A percentile compares a stretch with the other conserved stretches of the same genome.
Conservation (phyloP, 176 grass and related monocot species). For the Rhynchospora pubera region DNA sequence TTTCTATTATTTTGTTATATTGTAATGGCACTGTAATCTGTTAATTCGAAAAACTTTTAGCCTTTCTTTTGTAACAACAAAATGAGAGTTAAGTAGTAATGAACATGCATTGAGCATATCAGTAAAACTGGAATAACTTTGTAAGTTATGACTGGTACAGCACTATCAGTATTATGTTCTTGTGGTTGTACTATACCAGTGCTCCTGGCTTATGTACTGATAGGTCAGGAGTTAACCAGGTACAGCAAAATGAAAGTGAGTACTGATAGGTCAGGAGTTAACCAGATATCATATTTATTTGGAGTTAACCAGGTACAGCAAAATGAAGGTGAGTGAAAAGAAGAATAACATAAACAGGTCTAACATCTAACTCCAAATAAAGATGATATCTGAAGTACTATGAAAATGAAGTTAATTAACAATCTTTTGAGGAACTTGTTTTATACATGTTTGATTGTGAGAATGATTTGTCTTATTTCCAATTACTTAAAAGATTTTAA, state of each 20-base stretch:
- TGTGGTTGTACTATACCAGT: too few relatives aligned
- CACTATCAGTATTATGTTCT: not conserved
- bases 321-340: not conserved
- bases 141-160: not conserved
- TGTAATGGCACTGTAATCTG: not conserved
- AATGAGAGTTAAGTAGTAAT: not conserved
- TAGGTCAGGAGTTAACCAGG: too few relatives aligned
- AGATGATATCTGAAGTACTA: not conserved
- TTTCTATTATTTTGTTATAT: not conserved
- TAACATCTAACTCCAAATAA: not conserved
- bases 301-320: not conserved
- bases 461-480: not conserved
- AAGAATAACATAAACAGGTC: not conserved
- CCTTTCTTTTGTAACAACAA: not conserved
- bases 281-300: too few relatives aligned
- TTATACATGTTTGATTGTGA: not conserved
- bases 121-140: not conserved
- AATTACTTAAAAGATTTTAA: not conserved
- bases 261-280: not conserved
- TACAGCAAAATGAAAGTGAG: too few relatives aligned
- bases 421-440: not conserved
- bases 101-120: not conserved
- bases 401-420: not conserved
- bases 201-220: too few relatives aligned
- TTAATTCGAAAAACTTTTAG: not conserved